Conservation (phyloP, 2,329 filamentous ascomycete genomes). For the Exophiala sp. region DNA sequence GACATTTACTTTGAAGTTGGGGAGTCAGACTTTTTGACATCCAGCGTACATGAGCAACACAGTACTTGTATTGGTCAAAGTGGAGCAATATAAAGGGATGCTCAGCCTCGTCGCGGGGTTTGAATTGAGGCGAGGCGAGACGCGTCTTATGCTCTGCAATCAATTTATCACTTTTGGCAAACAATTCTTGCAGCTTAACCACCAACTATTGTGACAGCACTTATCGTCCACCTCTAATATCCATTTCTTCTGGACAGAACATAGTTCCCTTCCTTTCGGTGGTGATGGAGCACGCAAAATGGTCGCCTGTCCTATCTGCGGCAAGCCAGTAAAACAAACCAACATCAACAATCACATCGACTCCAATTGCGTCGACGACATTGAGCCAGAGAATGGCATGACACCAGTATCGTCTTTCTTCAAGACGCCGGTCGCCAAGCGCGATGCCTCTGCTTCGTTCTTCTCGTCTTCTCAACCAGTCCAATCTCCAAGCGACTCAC, state of each 20-base stretch:
- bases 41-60: no score
- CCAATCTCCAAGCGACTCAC: slow-evolving; percentile 4
- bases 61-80: no score
- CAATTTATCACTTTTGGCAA: background rate
- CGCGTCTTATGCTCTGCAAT: background rate
- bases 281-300: slow-evolving; percentile 21
- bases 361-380: slow-evolving; percentile 67
- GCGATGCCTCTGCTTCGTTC: slow-evolving; percentile 28
- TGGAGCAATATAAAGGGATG: background rate
- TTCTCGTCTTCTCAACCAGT: slow-evolving; percentile 30
- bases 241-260: background rate
- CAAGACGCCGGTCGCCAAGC: slow-evolving; percentile 47
- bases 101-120: slow-evolving; percentile 8
- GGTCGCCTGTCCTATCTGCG: slow-evolving; percentile 81
- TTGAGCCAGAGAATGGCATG: slow-evolving; percentile 45
- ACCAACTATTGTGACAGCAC: no score
- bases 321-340: slow-evolving; percentile 64
- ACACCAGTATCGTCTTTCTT: slow-evolving; percentile 54
- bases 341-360: slow-evolving; percentile 92
- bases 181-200: no score
- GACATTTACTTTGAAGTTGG: no score
- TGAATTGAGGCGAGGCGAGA: background rate
- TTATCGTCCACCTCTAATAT: background rate
- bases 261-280: background rate
- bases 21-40: no score